Conservation (phyloP, 371 early-diverging fungal species). For the Mortierella sp. region DNA sequence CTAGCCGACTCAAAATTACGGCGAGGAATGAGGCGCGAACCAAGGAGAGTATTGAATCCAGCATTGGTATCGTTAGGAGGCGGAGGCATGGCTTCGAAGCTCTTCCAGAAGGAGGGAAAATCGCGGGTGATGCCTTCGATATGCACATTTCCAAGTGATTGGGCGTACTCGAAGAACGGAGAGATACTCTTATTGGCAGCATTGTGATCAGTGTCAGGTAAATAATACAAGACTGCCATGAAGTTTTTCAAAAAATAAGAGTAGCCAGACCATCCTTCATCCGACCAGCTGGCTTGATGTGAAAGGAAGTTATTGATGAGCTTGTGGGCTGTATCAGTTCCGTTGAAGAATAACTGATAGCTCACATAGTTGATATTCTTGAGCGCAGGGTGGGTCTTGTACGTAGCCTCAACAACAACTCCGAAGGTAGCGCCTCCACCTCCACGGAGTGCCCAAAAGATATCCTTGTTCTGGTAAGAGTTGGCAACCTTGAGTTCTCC, state of each 20-base stretch:
- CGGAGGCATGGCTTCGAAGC: neutral
- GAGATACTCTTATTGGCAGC: conserved; percentile 1
- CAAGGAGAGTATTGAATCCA: conserved; percentile 22
- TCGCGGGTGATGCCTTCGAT: conserved; percentile 6
- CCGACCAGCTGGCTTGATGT: conserved; percentile 20
- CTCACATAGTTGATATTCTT: conserved; percentile 23
- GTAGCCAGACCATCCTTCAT: conserved; percentile 38
- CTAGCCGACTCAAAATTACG: conserved; percentile 15
- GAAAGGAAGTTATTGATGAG: conserved; percentile 16
- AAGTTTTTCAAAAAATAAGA: neutral
- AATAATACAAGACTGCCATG: conserved; percentile 16
- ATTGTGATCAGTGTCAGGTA: conserved; percentile 7
- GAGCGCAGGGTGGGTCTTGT: conserved; percentile 42
- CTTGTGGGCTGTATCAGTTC: neutral
- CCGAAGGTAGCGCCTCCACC: conserved; percentile 65
- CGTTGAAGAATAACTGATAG: neutral
- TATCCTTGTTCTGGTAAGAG: conserved; percentile 58
- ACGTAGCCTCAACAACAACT: conserved; percentile 48
- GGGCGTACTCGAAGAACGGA: conserved; percentile 16
- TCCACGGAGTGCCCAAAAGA: conserved; percentile 71
- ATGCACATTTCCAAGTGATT: conserved; percentile 6
- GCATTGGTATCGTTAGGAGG: conserved; percentile 2
- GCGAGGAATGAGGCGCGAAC: conserved; percentile 40
- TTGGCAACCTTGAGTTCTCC: conserved; percentile 58
- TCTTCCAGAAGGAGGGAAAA: conserved; percentile 17